Percentiles rank a stretch among this genome's conserved stretches.
Evolutionary conservation across 495 filamentous ascomycete species (phyloP).

Genomic region (Lasiosphaeria miniovina): DNA sequence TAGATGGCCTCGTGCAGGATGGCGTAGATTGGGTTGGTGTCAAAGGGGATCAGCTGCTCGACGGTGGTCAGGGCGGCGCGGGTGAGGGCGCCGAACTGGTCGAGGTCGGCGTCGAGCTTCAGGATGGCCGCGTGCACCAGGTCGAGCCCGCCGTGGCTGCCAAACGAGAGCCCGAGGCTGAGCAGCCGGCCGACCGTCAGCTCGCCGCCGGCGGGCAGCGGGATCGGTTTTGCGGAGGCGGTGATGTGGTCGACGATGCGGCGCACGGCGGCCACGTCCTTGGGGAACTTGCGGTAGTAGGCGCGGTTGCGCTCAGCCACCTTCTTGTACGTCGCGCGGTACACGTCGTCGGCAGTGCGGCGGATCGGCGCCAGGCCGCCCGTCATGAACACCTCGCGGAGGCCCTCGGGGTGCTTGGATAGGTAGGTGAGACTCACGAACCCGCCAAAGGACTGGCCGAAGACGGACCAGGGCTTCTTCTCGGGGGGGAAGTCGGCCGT

Average conservation of each 20-base stretch:
- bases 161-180: conserved; percentile 72
- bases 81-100: conserved; percentile 68
- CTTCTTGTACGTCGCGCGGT: conserved; percentile 64
- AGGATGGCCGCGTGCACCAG: conserved; percentile 67
- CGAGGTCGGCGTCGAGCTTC: conserved; percentile 64
- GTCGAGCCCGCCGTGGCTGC: conserved; percentile 71
- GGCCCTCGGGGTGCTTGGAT: conserved; percentile 69
- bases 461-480: conserved; percentile 73
- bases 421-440: conserved; percentile 82
- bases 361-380: conserved; percentile 80
- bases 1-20: conserved; percentile 85
- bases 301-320: conserved; percentile 60
- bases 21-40: conserved; percentile 76
- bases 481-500: conserved; percentile 65
- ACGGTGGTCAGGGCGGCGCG: conserved; percentile 64
- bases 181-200: conserved; percentile 70
- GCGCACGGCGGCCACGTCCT: conserved; percentile 72
- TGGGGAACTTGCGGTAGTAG: conserved; percentile 83
- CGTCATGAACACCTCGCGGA: conserved; percentile 77
- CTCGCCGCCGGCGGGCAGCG: conserved; percentile 62
- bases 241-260: conserved; percentile 60
- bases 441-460: conserved; percentile 91
- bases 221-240: conserved; percentile 42
- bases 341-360: conserved; percentile 69
- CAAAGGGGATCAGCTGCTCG: conserved; percentile 63